These are phyloP conservation scores for Hyphopichia wangnamkhiaoensis DNA, from an alignment of 1,139 yeast genomes.

Conservation along the genomic window DNA sequence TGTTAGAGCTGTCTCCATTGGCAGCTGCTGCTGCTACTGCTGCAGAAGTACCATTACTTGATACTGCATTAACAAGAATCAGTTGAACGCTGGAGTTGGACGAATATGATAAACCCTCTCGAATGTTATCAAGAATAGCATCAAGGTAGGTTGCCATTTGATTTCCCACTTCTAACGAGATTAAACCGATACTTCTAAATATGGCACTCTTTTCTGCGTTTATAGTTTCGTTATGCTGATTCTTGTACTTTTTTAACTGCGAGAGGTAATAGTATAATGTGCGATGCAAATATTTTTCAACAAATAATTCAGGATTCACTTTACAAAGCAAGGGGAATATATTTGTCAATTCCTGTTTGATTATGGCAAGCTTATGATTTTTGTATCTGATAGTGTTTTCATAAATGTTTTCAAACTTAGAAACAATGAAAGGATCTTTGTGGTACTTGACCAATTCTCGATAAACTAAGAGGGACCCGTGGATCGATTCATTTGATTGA, in stretches of 20 bases:
- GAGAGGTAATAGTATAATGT: conserved; percentile 76
- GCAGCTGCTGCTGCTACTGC: conserved; percentile 7
- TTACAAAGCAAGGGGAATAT: conserved; percentile 82
- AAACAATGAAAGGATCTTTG: conserved; percentile 48
- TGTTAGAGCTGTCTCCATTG: conserved; percentile 7
- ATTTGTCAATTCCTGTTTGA: conserved; percentile 80
- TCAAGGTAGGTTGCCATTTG: conserved; percentile 88
- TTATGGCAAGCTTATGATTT: conserved; percentile 72
- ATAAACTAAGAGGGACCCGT: conserved; percentile 82
- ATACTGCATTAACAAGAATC: conserved; percentile 45
- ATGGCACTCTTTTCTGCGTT: conserved; percentile 72
- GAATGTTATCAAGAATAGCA: conserved; percentile 77
- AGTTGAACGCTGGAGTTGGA: conserved; percentile 42
- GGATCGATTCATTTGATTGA: conserved; percentile 66
- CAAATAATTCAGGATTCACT: conserved; percentile 76
- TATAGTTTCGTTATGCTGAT: conserved; percentile 40
- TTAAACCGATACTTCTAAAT: conserved; percentile 80
- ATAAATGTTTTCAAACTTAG: conserved; percentile 73
- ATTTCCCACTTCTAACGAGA: conserved; percentile 80
- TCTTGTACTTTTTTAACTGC: conserved; percentile 70
- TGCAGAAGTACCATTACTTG: conserved; percentile 19
- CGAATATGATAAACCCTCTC: conserved; percentile 70
- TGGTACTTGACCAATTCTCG: conserved; percentile 77
- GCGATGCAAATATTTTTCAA: conserved; percentile 77
- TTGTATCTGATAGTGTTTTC: conserved; percentile 74